These are phyloP conservation scores for Leccinum angustisporum DNA, from an alignment of 1,284 basidiomycete genomes.

Conservation along the genomic window DNA sequence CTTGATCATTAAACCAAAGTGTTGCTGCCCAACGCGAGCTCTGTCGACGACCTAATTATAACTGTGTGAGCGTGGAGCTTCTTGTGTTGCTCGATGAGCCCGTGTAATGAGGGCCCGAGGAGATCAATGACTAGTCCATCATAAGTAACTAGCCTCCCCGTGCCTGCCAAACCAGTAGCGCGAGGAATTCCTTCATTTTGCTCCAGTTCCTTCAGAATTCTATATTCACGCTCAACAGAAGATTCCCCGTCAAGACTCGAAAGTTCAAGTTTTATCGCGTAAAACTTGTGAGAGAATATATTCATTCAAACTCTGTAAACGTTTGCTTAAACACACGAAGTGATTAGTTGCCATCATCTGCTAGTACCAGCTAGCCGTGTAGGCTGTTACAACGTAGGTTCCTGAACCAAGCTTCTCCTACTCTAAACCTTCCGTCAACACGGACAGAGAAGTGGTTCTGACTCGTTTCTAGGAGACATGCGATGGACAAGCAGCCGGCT, in stretches of 20 bases:
- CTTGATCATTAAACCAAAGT: no score
- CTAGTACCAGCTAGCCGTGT: no score
- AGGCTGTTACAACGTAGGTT: background rate
- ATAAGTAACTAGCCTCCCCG: background rate
- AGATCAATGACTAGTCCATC: background rate
- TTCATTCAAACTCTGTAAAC: background rate
- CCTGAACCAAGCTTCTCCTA: background rate
- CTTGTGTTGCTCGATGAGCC: background rate
- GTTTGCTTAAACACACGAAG: background rate
- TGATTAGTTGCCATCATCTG: background rate
- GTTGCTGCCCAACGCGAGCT: no score
- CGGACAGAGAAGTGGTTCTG: background rate
- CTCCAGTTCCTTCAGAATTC: background rate
- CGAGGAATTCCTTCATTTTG: background rate
- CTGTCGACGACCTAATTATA: background rate
- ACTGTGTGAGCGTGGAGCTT: background rate
- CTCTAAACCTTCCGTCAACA: background rate
- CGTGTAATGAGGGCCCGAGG: background rate
- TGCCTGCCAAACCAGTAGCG: background rate
- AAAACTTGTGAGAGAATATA: background rate
- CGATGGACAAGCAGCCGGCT: no score
- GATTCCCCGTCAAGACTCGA: background rate
- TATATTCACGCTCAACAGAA: background rate
- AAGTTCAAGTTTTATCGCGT: background rate
- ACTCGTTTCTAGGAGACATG: no score